A percentile compares a stretch with the other conserved stretches of the same genome.
Conservation (phyloP, 352 stramenopile species). For the Globisporangium solare region DNA sequence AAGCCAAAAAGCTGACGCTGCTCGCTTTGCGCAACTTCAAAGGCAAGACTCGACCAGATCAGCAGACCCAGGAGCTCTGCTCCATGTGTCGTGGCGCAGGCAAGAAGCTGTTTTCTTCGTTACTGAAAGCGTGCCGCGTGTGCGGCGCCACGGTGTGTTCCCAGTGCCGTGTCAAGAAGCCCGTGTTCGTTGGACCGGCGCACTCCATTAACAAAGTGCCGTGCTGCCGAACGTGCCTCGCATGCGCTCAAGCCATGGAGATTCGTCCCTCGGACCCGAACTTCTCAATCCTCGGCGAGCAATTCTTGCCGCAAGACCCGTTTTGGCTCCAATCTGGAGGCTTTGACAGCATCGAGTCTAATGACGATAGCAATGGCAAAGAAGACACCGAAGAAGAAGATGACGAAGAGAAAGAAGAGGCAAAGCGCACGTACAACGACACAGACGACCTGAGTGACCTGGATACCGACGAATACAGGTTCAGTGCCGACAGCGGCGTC, state of each 20-base stretch:
- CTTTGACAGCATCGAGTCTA: neutral
- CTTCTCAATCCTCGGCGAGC: conserved; percentile 22
- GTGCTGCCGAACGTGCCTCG: conserved; percentile 13
- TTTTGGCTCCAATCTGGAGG: conserved; percentile 4
- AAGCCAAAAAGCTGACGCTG: conserved; percentile 46
- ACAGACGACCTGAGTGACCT: conserved; percentile 1
- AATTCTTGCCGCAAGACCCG: conserved; percentile 2
- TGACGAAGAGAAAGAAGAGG: neutral
- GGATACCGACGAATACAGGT: neutral
- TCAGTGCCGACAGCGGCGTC: neutral
- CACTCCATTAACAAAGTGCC: conserved; percentile 4
- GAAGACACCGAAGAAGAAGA: neutral
- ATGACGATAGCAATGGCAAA: neutral
- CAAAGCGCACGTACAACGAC: neutral
- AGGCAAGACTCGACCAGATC: neutral
- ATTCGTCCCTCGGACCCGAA: conserved; percentile 18
- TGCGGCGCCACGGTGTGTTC: conserved; percentile 4
- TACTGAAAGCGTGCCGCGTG: conserved; percentile 1
- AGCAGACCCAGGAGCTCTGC: conserved; percentile 2
- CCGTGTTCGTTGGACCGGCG: conserved; percentile 5
- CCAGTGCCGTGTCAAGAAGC: conserved; percentile 9
- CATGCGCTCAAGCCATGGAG: conserved; percentile 18
- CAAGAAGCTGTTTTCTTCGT: neutral
- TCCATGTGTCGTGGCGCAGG: conserved; percentile 2
- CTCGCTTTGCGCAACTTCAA: conserved; percentile 14